A percentile compares a stretch with the other conserved stretches of the same genome.
Evolutionary conservation across 164 flowering plant species (phyloP).

Genomic region (Nymphaea colorata): DNA sequence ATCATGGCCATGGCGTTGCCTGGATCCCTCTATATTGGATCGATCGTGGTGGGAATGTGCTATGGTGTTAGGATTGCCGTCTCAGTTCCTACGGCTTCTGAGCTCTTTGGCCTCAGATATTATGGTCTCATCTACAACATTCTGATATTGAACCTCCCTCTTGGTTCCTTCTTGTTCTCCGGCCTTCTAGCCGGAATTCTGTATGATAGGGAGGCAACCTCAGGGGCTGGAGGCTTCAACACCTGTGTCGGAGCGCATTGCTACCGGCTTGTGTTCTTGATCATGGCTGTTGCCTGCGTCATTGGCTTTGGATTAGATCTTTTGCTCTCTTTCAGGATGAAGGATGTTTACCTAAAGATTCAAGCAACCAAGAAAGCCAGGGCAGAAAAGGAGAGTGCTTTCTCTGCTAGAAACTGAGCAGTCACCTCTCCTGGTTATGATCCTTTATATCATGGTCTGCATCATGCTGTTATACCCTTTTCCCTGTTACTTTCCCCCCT

Average conservation of each 20-base stretch:
- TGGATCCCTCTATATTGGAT: constrained; percentile 72
- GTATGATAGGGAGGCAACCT: constrained; percentile 65
- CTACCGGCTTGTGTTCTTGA: constrained; percentile 58
- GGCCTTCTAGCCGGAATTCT: constrained; percentile 75
- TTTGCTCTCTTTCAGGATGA: constrained; percentile 47
- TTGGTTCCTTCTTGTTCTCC: constrained; percentile 90
- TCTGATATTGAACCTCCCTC: constrained; percentile 73
- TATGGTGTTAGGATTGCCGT: constrained; percentile 80
- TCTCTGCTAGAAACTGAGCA: not conserved
- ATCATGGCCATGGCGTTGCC: constrained; percentile 70
- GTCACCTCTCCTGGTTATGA: not conserved
- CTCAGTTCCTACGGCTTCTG: constrained; percentile 81
- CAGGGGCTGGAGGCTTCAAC: constrained; percentile 49
- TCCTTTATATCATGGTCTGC: not conserved
- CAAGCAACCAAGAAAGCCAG: constrained; percentile 28
- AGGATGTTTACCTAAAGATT: constrained; percentile 38
- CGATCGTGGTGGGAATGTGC: constrained; percentile 68
- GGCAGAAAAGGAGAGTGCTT: not conserved
- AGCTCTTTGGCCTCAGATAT: constrained; percentile 82
- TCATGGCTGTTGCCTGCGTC: constrained; percentile 62
- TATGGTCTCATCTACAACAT: constrained; percentile 84
- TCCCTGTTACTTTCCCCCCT: too few relatives aligned
- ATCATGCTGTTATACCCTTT: not conserved
- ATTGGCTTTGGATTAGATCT: constrained; percentile 64
- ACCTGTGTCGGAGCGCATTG: constrained; percentile 81